Evolutionary conservation across 2,329 filamentous ascomycete genomes (phyloP).

Genomic region (Arthrocladium fulminans): DNA sequence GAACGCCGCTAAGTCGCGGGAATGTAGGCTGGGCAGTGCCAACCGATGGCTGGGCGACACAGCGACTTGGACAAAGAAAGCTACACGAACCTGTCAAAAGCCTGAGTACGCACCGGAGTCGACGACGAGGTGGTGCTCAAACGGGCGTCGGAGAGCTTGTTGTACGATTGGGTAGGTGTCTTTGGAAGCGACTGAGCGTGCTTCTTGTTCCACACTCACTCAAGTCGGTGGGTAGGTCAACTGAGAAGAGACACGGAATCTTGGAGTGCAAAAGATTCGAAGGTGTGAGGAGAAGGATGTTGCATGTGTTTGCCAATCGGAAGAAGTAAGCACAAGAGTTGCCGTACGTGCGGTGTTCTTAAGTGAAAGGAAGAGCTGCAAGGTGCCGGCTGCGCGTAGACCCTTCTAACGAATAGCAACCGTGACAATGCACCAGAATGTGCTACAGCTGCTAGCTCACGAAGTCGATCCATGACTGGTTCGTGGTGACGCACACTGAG

Average conservation of each 20-base stretch:
- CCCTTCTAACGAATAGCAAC: neutral
- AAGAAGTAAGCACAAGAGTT: neutral
- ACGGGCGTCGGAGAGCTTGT: neutral
- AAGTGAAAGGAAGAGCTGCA: slow-evolving; percentile 1
- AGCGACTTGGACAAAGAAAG: neutral
- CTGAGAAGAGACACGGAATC: neutral
- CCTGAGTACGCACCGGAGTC: neutral
- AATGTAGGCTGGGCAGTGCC: neutral
- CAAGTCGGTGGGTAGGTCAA: neutral
- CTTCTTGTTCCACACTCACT: neutral
- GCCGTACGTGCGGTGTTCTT: slow-evolving; percentile 2
- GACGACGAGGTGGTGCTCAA: neutral
- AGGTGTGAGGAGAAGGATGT: slow-evolving; percentile 4
- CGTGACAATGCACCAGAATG: neutral
- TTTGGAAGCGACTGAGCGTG: too few species aligned
- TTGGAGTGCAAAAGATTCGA: neutral
- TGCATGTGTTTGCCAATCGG: neutral
- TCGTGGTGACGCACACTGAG: too few species aligned
- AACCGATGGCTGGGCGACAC: neutral
- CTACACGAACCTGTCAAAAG: neutral
- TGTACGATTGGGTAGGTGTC: neutral
- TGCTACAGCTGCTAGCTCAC: neutral
- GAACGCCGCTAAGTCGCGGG: neutral
- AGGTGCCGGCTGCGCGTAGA: neutral
- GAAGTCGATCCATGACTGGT: neutral